Conservation (phyloP, 176 grass and related monocot genomes). For the maize (Zea mays) region DNA sequence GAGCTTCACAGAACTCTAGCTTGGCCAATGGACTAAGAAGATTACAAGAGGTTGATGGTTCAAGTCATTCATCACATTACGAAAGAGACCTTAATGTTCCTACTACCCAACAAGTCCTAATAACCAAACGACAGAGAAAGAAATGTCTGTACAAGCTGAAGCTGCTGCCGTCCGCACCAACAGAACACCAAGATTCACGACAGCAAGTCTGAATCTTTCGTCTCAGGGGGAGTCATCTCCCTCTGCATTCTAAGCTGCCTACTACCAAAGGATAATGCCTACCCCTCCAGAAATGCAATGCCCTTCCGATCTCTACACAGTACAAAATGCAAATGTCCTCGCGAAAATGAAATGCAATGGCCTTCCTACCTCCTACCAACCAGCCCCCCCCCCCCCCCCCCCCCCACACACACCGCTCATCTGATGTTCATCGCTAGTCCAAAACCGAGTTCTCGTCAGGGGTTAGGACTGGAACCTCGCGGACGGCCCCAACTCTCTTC, state of each 20-base stretch:
- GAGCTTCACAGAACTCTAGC: background rate
- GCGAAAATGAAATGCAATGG: conserved; percentile 1
- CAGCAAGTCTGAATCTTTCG: background rate
- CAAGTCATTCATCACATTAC: background rate
- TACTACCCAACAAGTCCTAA: background rate
- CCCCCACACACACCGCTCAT: background rate
- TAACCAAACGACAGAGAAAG: no score
- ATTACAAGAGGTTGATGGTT: background rate
- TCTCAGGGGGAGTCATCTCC: background rate
- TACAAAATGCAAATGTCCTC: background rate
- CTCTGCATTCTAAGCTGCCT: background rate
- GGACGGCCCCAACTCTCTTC: conserved; percentile 15
- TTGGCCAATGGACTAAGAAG: background rate
- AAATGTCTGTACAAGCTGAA: conserved; percentile 21
- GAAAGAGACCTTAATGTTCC: background rate
- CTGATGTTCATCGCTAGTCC: background rate
- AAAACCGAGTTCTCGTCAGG: background rate
- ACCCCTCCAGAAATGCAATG: conserved; percentile 13
- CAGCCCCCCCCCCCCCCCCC: background rate
- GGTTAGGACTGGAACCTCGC: conserved; percentile 19
- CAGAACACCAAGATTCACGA: background rate
- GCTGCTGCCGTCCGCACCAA: background rate
- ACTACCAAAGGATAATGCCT: conserved; percentile 27
- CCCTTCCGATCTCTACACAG: background rate
- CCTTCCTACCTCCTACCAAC: conserved; percentile 7